phyloP scores from a whole-genome alignment of 2,329 filamentous ascomycete genomes.

The Catunica adiposa region DNA sequence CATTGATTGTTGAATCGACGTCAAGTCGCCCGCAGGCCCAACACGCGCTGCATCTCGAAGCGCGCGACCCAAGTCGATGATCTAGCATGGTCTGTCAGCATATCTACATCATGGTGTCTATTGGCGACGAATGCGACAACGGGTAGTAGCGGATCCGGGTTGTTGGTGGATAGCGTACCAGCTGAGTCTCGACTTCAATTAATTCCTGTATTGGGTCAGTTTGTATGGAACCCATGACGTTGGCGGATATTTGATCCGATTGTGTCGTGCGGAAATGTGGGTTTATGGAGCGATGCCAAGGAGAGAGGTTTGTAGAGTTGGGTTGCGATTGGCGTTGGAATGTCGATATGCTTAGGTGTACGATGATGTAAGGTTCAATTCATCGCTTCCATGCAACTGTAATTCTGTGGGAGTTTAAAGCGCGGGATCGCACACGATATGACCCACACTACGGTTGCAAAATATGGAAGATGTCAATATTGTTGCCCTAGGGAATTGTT shows the following conservation, averaged over 20 bases:
- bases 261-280: neutral
- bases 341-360: neutral
- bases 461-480: neutral
- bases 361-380: neutral
- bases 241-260: neutral
- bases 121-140: conserved; percentile 1
- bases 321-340: neutral
- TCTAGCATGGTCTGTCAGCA: neutral
- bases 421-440: neutral
- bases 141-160: neutral
- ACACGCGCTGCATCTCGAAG: conserved; percentile 11
- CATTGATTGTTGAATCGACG: conserved; percentile 17
- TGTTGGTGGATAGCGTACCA: conserved; percentile 2
- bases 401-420: neutral
- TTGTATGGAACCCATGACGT: neutral
- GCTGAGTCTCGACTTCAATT: conserved; percentile 9
- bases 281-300: neutral
- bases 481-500: neutral
- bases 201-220: conserved; percentile 8
- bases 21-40: conserved; percentile 13
- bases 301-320: too few relatives aligned
- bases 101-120: neutral
- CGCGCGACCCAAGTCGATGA: conserved; percentile 11
- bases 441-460: neutral
- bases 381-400: neutral